Conservation (phyloP, 495 filamentous ascomycete genomes). For the Glutinoglossum americanum region DNA sequence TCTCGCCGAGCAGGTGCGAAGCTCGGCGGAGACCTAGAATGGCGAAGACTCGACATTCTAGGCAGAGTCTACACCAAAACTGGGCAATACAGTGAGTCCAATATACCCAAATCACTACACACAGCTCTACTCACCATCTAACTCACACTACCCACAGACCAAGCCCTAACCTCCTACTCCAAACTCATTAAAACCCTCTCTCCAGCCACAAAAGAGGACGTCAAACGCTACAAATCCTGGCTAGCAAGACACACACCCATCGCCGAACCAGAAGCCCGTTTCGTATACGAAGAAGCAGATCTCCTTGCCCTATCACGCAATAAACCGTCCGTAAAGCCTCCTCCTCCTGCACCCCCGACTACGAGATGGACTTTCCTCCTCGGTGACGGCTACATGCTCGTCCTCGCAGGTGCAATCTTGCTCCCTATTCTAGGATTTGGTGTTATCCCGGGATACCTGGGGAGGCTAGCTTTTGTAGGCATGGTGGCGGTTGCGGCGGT, state of each 20-base stretch:
- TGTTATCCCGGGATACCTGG: neutral
- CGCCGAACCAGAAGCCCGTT: neutral
- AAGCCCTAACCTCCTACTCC: neutral
- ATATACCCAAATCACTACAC: neutral
- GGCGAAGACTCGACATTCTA: slow-evolving; percentile 47
- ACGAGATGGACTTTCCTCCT: too few relatives aligned
- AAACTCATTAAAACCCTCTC: neutral
- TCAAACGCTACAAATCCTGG: neutral
- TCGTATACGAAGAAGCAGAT: neutral
- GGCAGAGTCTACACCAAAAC: slow-evolving; percentile 51
- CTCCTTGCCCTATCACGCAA: neutral
- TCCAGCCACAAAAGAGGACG: neutral
- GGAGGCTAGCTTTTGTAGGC: neutral
- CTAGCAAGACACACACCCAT: neutral
- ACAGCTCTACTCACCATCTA: neutral
- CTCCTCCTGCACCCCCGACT: too few relatives aligned
- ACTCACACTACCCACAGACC: neutral
- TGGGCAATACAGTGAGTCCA: slow-evolving; percentile 57
- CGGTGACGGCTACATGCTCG: too few relatives aligned
- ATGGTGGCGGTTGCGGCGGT: neutral
- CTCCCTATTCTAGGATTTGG: neutral
- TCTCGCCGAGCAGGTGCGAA: neutral
- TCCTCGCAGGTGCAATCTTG: neutral
- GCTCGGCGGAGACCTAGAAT: slow-evolving; percentile 34
- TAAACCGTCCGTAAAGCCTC: too few relatives aligned